These are phyloP conservation scores for Amphicarpaea edgeworthii DNA, from an alignment of 306 rosid species.

Conservation along the genomic window DNA sequence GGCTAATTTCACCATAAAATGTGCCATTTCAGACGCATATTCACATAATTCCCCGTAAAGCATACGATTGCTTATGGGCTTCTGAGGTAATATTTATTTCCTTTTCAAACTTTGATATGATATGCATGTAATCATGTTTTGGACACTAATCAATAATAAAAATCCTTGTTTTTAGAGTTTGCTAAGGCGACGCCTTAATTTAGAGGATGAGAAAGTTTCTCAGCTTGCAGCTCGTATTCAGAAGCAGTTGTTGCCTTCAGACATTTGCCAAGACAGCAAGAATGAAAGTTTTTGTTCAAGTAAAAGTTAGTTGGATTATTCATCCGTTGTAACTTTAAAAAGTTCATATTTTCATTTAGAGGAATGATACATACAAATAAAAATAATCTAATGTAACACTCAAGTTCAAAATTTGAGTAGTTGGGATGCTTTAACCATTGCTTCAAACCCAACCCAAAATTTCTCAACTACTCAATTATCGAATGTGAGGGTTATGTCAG, in stretches of 20 bases:
- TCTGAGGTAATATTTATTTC: conserved; percentile 73
- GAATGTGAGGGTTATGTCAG: conserved; percentile 10
- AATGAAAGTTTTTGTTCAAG: conserved; percentile 59
- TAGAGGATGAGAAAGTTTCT: conserved; percentile 71
- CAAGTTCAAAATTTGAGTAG: conserved; percentile 25
- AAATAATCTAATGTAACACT: conserved; percentile 21
- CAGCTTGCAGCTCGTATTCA: conserved; percentile 70
- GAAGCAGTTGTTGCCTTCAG: conserved; percentile 59
- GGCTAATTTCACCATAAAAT: conserved; percentile 41
- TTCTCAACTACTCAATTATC: conserved; percentile 7
- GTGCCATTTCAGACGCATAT: conserved; percentile 83
- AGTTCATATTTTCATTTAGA: conserved; percentile 40
- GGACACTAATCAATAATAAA: conserved; percentile 17
- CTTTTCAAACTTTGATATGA: conserved; percentile 14
- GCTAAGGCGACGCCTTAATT: conserved; percentile 69
- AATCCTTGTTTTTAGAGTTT: conserved; percentile 61
- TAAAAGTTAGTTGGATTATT: conserved; percentile 55
- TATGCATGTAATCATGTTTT: conserved; percentile 1
- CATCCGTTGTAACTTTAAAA: conserved; percentile 39
- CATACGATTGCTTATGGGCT: conserved; percentile 81
- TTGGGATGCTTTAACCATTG: background rate
- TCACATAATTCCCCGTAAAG: conserved; percentile 94
- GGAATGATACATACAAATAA: conserved; percentile 27
- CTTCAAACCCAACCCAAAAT: conserved; percentile 3
- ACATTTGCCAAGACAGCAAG: conserved; percentile 47